These are phyloP conservation scores for Coprinopsis cinerea DNA, from an alignment of 768 basidiomycete genomes.

Conservation along the genomic window DNA sequence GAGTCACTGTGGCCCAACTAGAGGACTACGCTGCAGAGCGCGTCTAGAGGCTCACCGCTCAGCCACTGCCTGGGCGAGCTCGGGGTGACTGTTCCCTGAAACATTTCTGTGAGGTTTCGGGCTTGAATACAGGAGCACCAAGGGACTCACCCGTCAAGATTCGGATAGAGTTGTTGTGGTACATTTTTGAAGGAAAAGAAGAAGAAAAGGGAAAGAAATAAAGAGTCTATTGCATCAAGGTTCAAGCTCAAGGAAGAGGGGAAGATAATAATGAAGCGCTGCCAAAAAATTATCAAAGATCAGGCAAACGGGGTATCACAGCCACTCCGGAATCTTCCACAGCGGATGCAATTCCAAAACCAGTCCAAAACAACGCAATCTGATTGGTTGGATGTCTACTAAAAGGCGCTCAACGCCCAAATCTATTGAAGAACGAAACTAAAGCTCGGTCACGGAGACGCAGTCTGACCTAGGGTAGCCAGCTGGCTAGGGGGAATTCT, in stretches of 20 bases:
- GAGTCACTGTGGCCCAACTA: constrained; percentile 32
- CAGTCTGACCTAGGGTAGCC: background rate
- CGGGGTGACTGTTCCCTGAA: constrained; percentile 96
- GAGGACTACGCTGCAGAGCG: constrained; percentile 34
- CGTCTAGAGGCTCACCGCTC: constrained; percentile 78
- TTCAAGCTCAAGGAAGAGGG: constrained; percentile 11
- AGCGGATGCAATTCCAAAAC: background rate
- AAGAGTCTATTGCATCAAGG: constrained; percentile 36
- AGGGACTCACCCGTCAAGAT: constrained; percentile 59
- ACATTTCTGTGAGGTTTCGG: constrained; percentile 12
- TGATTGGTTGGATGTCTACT: constrained; percentile 10
- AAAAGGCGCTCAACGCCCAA: constrained; percentile 2
- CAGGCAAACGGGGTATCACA: constrained; percentile 23
- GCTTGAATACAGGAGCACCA: constrained; percentile 4
- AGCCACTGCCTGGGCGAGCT: constrained; percentile 92
- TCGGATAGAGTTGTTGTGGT: constrained; percentile 77
- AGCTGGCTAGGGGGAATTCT: constrained; percentile 38
- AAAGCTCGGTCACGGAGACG: constrained; percentile 2
- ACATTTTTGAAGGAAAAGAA: constrained; percentile 37
- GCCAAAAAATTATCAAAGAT: constrained; percentile 26
- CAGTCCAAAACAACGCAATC: background rate
- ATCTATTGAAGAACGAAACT: constrained; percentile 8
- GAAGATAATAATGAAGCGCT: constrained; percentile 7
- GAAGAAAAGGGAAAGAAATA: constrained; percentile 15
- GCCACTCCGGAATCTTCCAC: constrained; percentile 28